A percentile compares a stretch with the other conserved stretches of the same genome.
phyloP scores from a whole-genome alignment of 2,329 filamentous ascomycete genomes.

The Aureobasidium sp. region DNA sequence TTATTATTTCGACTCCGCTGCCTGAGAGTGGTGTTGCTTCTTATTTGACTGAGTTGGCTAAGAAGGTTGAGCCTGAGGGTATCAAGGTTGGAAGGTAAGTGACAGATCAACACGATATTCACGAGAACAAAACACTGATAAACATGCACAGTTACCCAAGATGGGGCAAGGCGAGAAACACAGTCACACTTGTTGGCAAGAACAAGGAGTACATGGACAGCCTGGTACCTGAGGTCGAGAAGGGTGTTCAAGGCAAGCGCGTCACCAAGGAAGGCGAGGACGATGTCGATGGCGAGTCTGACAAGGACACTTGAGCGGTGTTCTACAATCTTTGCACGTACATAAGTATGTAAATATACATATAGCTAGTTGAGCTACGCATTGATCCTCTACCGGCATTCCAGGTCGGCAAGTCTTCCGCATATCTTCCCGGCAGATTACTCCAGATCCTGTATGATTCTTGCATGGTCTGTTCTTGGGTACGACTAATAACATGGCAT shows the following conservation, averaged over 20 bases:
- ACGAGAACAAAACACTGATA: neutral
- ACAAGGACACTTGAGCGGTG: slow-evolving; percentile 19
- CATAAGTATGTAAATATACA: neutral
- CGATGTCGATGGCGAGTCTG: slow-evolving; percentile 42
- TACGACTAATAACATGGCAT: no score
- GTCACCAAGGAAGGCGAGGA: slow-evolving; percentile 73
- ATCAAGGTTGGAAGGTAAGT: slow-evolving; percentile 82
- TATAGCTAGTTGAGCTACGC: neutral
- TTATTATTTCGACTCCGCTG: slow-evolving; percentile 89
- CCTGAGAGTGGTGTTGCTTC: slow-evolving; percentile 86
- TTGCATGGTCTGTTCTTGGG: no score
- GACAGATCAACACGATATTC: neutral
- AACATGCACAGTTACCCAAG: slow-evolving; percentile 74
- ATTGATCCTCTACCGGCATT: neutral
- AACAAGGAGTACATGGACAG: slow-evolving; percentile 83
- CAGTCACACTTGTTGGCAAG: slow-evolving; percentile 85
- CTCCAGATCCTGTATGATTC: no score
- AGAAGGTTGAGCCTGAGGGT: slow-evolving; percentile 75
- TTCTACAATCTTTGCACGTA: neutral
- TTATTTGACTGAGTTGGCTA: slow-evolving; percentile 84
- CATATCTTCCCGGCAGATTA: no score
- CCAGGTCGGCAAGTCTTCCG: neutral
- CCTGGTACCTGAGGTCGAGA: slow-evolving; percentile 79
- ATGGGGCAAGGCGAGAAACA: slow-evolving; percentile 90
- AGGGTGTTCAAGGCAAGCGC: slow-evolving; percentile 77